These are phyloP conservation scores for Sequoiadendron giganteum DNA, from an alignment of 75 land plant genomes.

Conservation along the genomic window DNA sequence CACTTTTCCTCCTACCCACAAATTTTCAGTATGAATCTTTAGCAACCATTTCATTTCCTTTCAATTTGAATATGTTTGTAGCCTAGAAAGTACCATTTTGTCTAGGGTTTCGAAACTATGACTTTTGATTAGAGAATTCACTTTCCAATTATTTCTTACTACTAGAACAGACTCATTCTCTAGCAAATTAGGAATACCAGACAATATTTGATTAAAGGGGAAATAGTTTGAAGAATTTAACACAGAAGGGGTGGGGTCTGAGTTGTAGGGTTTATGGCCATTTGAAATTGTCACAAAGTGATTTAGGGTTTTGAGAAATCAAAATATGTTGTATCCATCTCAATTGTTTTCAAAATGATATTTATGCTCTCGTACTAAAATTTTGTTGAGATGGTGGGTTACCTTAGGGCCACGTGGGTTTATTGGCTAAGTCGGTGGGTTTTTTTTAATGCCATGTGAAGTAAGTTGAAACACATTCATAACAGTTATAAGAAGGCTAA, in stretches of 20 bases:
- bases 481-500: not conserved
- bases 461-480: not conserved
- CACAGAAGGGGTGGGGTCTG: not conserved
- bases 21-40: conserved; percentile 66
- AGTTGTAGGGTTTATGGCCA: not conserved
- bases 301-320: conserved; percentile 1
- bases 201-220: not conserved
- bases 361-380: not conserved
- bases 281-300: not conserved
- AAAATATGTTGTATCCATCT: not conserved
- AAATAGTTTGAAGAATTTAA: not conserved
- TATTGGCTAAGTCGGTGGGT: not conserved
- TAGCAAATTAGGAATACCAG: not conserved
- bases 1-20: conserved; percentile 71
- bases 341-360: not conserved
- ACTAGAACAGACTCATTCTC: not conserved
- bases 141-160: too few species aligned
- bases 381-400: not conserved
- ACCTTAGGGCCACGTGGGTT: not conserved
- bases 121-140: too few species aligned
- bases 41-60: not conserved
- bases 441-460: not conserved
- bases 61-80: not conserved
- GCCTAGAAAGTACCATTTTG: too few species aligned
- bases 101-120: too few species aligned